Percentiles rank a stretch among this genome's conserved stretches.
Evolutionary conservation across 176 grass and related monocot genomes (phyloP).

Genomic region (Areca catechu): DNA sequence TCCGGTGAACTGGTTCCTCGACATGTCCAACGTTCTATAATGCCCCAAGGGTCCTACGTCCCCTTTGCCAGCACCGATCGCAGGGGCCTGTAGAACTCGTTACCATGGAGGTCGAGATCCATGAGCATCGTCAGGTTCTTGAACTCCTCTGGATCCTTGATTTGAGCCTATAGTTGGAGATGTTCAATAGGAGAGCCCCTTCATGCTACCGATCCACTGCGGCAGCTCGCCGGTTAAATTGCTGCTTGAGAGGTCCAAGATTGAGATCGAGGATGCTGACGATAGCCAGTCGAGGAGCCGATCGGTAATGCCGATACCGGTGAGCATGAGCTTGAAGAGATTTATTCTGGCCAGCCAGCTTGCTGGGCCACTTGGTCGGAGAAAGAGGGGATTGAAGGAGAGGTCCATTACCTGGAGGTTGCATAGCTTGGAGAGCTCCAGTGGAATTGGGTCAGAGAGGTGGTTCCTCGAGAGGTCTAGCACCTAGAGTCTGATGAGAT

Average conservation of each 20-base stretch:
- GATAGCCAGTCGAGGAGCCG: slow-evolving; percentile 30
- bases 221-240: slow-evolving; percentile 27
- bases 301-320: slow-evolving; percentile 23
- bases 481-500: slow-evolving; percentile 17
- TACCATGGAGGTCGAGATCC: slow-evolving; percentile 38
- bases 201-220: slow-evolving; percentile 38
- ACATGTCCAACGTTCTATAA: slow-evolving; percentile 37
- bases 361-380: slow-evolving; percentile 2
- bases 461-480: slow-evolving; percentile 27
- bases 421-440: slow-evolving; percentile 16
- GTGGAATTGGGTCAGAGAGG: slow-evolving; percentile 23
- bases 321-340: slow-evolving; percentile 31
- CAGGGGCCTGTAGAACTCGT: slow-evolving; percentile 21
- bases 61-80: slow-evolving; percentile 31
- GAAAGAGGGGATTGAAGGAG: slow-evolving; percentile 26
- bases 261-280: slow-evolving; percentile 21
- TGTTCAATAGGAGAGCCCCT: slow-evolving; percentile 30
- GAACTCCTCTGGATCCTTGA: slow-evolving; percentile 31
- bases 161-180: slow-evolving; percentile 24
- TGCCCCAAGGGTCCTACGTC: slow-evolving; percentile 27
- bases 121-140: slow-evolving; percentile 34
- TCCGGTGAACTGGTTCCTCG: slow-evolving; percentile 23
- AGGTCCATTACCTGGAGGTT: slow-evolving; percentile 31
- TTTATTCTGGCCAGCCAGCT: slow-evolving; percentile 26
- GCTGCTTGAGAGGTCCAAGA: slow-evolving; percentile 37